Percentiles rank a stretch among this genome's conserved stretches.
Conservation (phyloP, 1,139 yeast species). For the Sugiyamaella xylanicola region DNA sequence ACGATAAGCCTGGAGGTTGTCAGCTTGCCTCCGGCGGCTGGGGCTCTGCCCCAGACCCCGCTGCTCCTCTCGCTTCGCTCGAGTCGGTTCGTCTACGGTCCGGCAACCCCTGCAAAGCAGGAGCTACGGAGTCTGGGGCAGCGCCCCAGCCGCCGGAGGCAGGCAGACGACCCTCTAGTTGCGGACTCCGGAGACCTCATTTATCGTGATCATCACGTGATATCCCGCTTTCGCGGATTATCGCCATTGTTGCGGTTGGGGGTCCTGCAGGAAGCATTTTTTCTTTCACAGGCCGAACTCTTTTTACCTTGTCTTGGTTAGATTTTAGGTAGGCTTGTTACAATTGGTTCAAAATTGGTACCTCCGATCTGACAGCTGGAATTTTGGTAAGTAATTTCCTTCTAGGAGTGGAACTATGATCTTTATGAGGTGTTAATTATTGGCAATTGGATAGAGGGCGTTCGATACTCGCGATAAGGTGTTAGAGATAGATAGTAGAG, state of each 20-base stretch:
- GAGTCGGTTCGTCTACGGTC: too few species aligned
- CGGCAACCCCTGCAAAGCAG: too few species aligned
- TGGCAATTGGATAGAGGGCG: background rate
- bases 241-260: conserved; percentile 7
- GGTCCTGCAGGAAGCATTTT: conserved; percentile 6
- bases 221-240: conserved; percentile 1
- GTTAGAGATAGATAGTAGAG: background rate
- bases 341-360: conserved; percentile 10
- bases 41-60: too few species aligned
- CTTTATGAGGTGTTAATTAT: background rate
- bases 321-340: conserved; percentile 10
- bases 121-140: too few species aligned
- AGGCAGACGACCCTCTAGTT: too few species aligned
- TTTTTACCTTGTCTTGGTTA: conserved; percentile 13
- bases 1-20: too few species aligned
- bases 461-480: background rate
- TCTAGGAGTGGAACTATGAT: background rate
- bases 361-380: background rate
- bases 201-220: background rate
- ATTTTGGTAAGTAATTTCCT: conserved; percentile 2
- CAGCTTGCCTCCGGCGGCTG: too few species aligned
- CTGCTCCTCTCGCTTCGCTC: too few species aligned
- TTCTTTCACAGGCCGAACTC: conserved; percentile 10
- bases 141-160: too few species aligned
- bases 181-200: background rate